Base-by-base conservation (phyloP, 2,329 filamentous ascomycete species). In the Zymoseptoria brevis region DNA sequence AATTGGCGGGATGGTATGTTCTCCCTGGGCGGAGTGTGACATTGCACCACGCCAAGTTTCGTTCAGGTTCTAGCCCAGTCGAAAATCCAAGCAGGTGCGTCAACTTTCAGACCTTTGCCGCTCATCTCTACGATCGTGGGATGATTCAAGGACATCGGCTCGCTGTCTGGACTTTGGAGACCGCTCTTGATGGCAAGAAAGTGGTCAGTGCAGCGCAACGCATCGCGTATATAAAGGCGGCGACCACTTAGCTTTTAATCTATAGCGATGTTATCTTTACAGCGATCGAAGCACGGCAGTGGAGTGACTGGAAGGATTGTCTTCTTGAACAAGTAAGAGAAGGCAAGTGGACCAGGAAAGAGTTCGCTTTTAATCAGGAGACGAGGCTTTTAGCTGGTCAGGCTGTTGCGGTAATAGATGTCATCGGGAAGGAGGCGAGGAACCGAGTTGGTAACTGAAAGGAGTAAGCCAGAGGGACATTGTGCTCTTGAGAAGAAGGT, bases 51-150 rank as follows among this genome's bases (percentile, higher is more conserved):
- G 13, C 16, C 50, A 8, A n/a, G 30, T 26, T 16, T 41, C 26
- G n/a, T 1, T 1, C 52, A 54, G 57, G n/a, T n/a, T n/a, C 52
- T 21, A 55, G 57, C 41, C 53, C 52, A 3, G 19, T 35, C n/a
- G 52, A 55, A 3, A 50, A 48, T 26, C 35, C 51, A 3, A 35
- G 8, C 7, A 58, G 24, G 24, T 55, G 49, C 19, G 21, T 55
- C 3, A 58, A 55, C 35, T 58, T 58, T 19, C 57, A 58, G 11
- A 41, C 52, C 8, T 55, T 58, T 26, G 41, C 48, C 1, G 52
- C 53, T 50, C 57, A 51, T 2, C 8, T 55, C 19, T 11, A 22
- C 8, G 3, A 55, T 3, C 22, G 22, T 24, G 48, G 51, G 6
- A 21, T 54, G 16, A 8, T 50, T 4, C n/a, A 24, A 16, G 41